Evolutionary conservation across 2,329 filamentous ascomycete genomes (phyloP), one percentile per base, ranked within the genome.

Genomic region (Talaromyces sp.): DNA sequence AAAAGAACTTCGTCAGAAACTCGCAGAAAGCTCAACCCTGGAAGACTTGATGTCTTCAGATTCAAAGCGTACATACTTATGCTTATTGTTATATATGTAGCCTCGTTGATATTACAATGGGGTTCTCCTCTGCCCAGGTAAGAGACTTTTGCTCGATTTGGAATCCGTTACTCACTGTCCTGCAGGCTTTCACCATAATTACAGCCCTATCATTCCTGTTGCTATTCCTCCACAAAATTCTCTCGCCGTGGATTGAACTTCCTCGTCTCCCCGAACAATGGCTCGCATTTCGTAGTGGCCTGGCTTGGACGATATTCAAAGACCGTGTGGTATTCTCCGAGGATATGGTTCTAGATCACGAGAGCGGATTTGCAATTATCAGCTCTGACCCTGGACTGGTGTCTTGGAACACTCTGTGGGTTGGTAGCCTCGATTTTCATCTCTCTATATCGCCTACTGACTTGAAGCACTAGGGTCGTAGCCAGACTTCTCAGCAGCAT

Each of bases 311-410:
- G 4, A 47, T 67, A 41, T 68, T 69, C 65, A 61, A 67, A 59
- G 66, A 68, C 52, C 54, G 45, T 19, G 56, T 68, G 45, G 61
- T 56, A 37, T 68, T 65, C 47, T 63, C 65, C 10, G 67, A 69
- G 19, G 68, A 68, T 37, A 54, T 68, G 24, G 45, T 64, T 16
- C 37, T 69, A 43, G 68, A 69, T 52, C 58, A 66, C 35, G 65
- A 69, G 35, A 57, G n/a, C 24, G 68, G 67, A 16, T 49, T 66
- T 35, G 68, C 68, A 14, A 68, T 69, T 24, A 65, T 69, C 16
- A 66, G 63, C 56, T 67, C 63, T 19, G 67, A 69, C 33, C 64
- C 65, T 14, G 45, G 60, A 24, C 59, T 65, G n/a, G 50, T 66
- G 10, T 54, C 54, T 52, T 69, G 68, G 68, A 68, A 65, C 35